Conservation (phyloP, 805 yeast species). For the Maudiozyma saulgeensis region DNA sequence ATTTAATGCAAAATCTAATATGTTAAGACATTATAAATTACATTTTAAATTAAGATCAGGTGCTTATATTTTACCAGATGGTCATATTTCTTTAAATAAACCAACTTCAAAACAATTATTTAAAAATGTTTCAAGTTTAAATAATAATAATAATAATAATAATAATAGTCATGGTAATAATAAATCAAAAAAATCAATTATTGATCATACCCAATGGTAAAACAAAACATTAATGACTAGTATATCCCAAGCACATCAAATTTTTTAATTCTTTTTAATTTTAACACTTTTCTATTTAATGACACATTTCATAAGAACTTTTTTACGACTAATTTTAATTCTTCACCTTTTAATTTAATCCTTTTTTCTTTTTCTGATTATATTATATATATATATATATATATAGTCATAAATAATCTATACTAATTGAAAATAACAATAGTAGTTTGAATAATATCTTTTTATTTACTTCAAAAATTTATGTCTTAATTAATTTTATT, state of each 20-base stretch:
- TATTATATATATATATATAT: too few species aligned
- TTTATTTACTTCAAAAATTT: not conserved
- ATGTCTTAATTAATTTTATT: conserved; percentile 27
- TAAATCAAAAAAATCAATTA: not conserved
- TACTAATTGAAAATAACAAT: not conserved
- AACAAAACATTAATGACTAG: not conserved
- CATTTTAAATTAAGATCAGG: conserved; percentile 15
- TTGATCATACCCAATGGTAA: not conserved
- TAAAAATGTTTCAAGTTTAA: not conserved
- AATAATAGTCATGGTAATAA: not conserved
- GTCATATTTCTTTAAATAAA: conserved; percentile 9
- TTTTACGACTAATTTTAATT: too few species aligned
- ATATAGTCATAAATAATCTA: not conserved
- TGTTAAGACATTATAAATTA: conserved; percentile 23
- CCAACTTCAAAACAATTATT: conserved; percentile 14
- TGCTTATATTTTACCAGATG: conserved; percentile 12
- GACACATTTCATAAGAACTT: too few species aligned
- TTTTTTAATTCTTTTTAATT: too few species aligned
- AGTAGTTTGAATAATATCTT: too few species aligned
- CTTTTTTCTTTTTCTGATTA: too few species aligned
- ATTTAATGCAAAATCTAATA: conserved; percentile 35
- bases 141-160: not conserved
- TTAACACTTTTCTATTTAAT: too few species aligned
- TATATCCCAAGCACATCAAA: too few species aligned
- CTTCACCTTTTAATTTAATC: too few species aligned